phyloP scores from a whole-genome alignment of 1,139 yeast genomes.

The Candida freyschussii region DNA sequence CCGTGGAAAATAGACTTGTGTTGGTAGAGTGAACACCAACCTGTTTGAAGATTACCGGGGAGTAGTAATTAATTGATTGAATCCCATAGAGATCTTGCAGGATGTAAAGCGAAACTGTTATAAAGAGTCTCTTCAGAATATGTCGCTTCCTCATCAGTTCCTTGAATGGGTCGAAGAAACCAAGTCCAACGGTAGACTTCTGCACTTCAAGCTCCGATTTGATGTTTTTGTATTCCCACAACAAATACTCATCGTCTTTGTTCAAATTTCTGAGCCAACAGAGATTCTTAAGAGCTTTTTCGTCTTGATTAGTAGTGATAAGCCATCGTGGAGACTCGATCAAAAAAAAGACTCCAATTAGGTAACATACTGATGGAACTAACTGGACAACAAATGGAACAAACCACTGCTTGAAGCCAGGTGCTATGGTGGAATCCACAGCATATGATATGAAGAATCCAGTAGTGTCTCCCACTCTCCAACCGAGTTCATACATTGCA shows the following conservation, averaged over 20 bases:
- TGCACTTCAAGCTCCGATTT: conserved; percentile 49
- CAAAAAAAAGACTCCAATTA: conserved; percentile 36
- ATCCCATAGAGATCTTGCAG: conserved; percentile 60
- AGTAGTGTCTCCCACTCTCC: conserved; percentile 46
- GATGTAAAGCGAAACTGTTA: conserved; percentile 42
- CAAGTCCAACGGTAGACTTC: conserved; percentile 39
- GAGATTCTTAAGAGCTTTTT: conserved; percentile 36
- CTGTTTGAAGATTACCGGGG: conserved; percentile 47
- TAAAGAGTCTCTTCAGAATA: conserved; percentile 42
- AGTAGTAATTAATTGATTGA: conserved; percentile 53
- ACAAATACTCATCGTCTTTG: conserved; percentile 46
- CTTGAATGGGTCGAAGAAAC: conserved; percentile 28
- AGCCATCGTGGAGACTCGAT: conserved; percentile 49
- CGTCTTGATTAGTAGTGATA: conserved; percentile 33
- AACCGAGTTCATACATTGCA: conserved; percentile 45
- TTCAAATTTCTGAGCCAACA: conserved; percentile 46
- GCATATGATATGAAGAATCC: conserved; percentile 45
- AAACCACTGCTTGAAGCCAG: conserved; percentile 23
- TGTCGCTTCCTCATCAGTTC: conserved; percentile 32
- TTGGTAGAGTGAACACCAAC: conserved; percentile 40
- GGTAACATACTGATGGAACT: conserved; percentile 40
- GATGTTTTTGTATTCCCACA: conserved; percentile 50
- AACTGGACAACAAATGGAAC: conserved; percentile 45
- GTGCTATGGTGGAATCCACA: conserved; percentile 19
- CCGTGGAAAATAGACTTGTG: conserved; percentile 52